A percentile compares a stretch with the other conserved stretches of the same genome.
These are phyloP conservation scores for Chrysanthemum lavandulifolium DNA, from an alignment of 129 eudicot genomes.

Conservation along the genomic window DNA sequence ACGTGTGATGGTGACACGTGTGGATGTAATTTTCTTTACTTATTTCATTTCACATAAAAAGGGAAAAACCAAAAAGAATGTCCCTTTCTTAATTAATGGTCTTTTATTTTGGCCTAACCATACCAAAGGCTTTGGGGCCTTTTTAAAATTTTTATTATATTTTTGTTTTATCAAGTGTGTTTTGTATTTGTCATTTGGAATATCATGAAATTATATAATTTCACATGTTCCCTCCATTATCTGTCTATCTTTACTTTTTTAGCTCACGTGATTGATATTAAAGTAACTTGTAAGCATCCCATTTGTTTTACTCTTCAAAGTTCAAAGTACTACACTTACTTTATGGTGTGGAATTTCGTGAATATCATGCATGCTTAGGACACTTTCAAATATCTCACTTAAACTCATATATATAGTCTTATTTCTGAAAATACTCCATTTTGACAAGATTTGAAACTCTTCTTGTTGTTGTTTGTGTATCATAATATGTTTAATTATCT, in stretches of 20 bases:
- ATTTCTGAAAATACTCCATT: no score
- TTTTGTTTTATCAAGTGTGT: slow-evolving; percentile 37
- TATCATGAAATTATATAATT: slow-evolving; percentile 24
- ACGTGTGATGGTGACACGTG: slow-evolving; percentile 47
- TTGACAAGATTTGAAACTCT: no score
- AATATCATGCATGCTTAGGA: slow-evolving; percentile 12
- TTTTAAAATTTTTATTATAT: slow-evolving; percentile 10
- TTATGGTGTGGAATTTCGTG: slow-evolving; percentile 16
- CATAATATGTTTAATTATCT: not conserved
- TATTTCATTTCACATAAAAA: not conserved
- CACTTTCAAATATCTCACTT: not conserved
- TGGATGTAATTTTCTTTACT: not conserved
- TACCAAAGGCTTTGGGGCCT: slow-evolving; percentile 71
- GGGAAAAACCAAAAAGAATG: slow-evolving; percentile 12
- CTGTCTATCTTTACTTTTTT: slow-evolving; percentile 12
- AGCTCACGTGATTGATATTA: slow-evolving; percentile 61
- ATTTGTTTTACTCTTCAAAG: slow-evolving; percentile 39
- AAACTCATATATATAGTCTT: slow-evolving; percentile 12
- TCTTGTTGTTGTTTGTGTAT: not conserved
- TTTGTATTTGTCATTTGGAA: slow-evolving; percentile 45
- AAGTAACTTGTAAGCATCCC: slow-evolving; percentile 52
- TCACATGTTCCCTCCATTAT: slow-evolving; percentile 30
- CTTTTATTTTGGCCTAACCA: slow-evolving; percentile 52
- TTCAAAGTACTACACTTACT: slow-evolving; percentile 6
- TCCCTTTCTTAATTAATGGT: slow-evolving; percentile 43